Evolutionary conservation across 495 filamentous ascomycete genomes (phyloP), one percentile per base, ranked within the genome.

Genomic region (Hyaloscypha hepaticicola): DNA sequence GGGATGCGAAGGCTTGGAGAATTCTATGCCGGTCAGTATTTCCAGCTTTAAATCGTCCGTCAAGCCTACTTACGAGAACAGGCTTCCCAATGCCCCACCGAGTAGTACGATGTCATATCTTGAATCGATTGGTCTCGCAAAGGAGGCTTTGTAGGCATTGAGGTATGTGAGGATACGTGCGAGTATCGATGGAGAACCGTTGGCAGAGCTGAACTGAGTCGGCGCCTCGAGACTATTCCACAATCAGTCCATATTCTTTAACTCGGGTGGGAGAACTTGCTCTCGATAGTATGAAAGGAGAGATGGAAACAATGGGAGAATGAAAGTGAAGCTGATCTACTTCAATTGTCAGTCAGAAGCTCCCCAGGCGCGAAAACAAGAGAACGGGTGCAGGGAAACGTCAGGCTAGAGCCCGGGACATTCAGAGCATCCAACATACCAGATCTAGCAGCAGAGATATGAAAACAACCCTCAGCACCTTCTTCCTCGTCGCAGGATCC

Each of bases 91-190:
- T 24, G 95, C 96, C 16, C 96, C 96, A 31, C 96, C 96, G 16
- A 99, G 87, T 51, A 99, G 86, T 49, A 98, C 94, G 65, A 98
- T 94, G 72, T 99, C 96, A 79, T 98, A 98, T 76, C 91, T 89
- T 55, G 91, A 92, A 71, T 95, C 93, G 77, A 98, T 99, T 48
- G 95, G 93, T 50, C 88, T 88, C 55, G 92, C 87, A 74, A 99
- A 99, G 49, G 91, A 83, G 61, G 92, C 89, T 77, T 99, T 99
- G 83, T 98, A 99, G 53, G 91, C 80, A 76, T 99, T 97, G 31
- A 99, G 84, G 72, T 88, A 92, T 65, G 80, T 77, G 66, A 98
- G 86, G 62, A 97, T 86, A 59, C 82, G 85, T 63, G 89, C 87
- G 31, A 99, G 86, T 48, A 96, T 74, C 1, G 92, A 84, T 61